phyloP scores from a whole-genome alignment of 805 yeast species.

The Lipomyces starkeyi region DNA sequence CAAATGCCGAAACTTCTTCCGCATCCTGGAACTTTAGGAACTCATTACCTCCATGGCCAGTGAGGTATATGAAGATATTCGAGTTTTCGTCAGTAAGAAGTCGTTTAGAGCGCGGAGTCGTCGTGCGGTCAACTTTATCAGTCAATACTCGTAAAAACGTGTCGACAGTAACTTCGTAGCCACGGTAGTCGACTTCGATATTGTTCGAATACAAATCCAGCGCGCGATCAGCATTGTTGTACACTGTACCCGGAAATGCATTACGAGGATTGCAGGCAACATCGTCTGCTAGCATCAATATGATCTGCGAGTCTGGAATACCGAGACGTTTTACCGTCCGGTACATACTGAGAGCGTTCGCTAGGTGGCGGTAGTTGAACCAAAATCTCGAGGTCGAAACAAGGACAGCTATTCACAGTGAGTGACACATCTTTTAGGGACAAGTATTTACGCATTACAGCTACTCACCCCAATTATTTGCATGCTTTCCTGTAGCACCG shows the following conservation, averaged over 20 bases:
- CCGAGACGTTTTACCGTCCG: slow-evolving; percentile 95
- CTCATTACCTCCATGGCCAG: slow-evolving; percentile 99
- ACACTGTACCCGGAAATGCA: slow-evolving; percentile 94
- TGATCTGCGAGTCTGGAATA: slow-evolving; percentile 96
- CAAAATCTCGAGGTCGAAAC: slow-evolving; percentile 97
- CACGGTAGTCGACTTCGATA: slow-evolving; percentile 95
- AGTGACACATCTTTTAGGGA: background rate
- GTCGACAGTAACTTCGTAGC: slow-evolving; percentile 98
- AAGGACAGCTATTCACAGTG: slow-evolving; percentile 64
- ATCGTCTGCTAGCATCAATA: slow-evolving; percentile 94
- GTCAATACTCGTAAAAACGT: slow-evolving; percentile 91
- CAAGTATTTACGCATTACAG: background rate
- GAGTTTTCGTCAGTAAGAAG: slow-evolving; percentile 91
- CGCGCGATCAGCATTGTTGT: slow-evolving; percentile 89
- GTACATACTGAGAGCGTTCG: slow-evolving; percentile 91
- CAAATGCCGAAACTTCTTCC: slow-evolving; percentile 94
- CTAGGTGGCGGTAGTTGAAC: slow-evolving; percentile 98
- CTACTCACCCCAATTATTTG: slow-evolving; percentile 60
- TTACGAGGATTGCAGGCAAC: slow-evolving; percentile 96
- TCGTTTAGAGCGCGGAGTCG: slow-evolving; percentile 88
- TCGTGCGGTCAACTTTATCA: slow-evolving; percentile 90
- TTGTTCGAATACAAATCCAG: slow-evolving; percentile 92
- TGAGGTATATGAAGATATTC: slow-evolving; percentile 90
- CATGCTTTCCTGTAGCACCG: slow-evolving; percentile 50
- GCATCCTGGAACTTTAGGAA: slow-evolving; percentile 98